Evolutionary conservation across 257 asterid species (phyloP).

Genomic region (Cordia subcordata): DNA sequence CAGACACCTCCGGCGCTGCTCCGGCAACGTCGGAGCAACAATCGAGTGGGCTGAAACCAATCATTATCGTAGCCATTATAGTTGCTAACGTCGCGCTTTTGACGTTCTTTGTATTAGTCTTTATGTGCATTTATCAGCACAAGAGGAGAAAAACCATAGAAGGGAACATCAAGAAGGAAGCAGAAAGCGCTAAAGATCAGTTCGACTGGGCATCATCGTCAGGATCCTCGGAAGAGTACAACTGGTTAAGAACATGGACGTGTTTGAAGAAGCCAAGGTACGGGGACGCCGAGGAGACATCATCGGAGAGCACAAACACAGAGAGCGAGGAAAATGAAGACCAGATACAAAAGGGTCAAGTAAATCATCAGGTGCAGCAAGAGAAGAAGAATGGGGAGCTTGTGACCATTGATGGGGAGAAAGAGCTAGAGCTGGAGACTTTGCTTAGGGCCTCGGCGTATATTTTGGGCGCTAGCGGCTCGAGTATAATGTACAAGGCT

Average conservation of each 20-base stretch:
- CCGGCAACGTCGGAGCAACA: constrained; percentile 5
- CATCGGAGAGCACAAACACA: constrained; percentile 45
- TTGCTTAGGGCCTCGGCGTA: constrained; percentile 90
- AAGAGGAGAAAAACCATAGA: constrained; percentile 40
- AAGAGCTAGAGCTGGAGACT: constrained; percentile 74
- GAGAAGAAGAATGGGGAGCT: constrained; percentile 63
- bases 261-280: constrained; percentile 51
- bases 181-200: constrained; percentile 36
- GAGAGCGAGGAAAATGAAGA: constrained; percentile 24
- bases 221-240: constrained; percentile 44
- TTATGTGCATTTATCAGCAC: constrained; percentile 33
- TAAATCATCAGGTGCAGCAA: constrained; percentile 9
- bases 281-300: constrained; percentile 26
- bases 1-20: neutral
- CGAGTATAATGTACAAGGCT: constrained; percentile 94
- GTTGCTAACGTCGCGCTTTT: constrained; percentile 69
- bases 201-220: constrained; percentile 85
- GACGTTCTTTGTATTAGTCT: constrained; percentile 38
- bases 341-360: constrained; percentile 5
- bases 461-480: constrained; percentile 82
- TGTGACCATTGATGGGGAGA: constrained; percentile 83
- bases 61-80: constrained; percentile 62
- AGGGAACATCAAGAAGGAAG: constrained; percentile 27
- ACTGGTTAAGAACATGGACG: constrained; percentile 74
- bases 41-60: constrained; percentile 31